Base-by-base conservation (phyloP, 2,329 filamentous ascomycete species). In the Botryotinia globosa region DNA sequence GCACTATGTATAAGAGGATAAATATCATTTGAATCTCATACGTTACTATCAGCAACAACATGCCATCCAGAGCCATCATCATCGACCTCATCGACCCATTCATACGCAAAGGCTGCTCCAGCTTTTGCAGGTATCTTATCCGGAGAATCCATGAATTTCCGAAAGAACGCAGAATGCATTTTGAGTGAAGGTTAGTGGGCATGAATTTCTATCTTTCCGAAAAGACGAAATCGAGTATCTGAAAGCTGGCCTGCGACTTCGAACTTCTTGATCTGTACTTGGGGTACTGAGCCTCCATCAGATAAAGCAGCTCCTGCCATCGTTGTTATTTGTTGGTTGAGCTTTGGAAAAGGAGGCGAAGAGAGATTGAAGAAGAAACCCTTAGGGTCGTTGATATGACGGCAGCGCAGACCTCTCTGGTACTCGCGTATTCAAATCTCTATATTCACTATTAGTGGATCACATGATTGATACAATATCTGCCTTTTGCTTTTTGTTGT, bases 61-160 rank as follows among this genome's bases (percentile, higher is more conserved):
- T 58, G 54, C 54, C 54, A 58, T 18, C 44, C 44, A 45, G 54
- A 58, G 3, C n/a, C 29, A 32, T 58, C 54, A 58, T 58, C 54
- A 18, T 58, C 54, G 54, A 58, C 18, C 14, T 58, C n/a, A 58
- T 29, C 29, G 14, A 58, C 54, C 54, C 54, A 58, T 16, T 58
- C 54, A 20, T 58, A 58, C 20, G 5, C n/a, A 58, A 58, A 58
- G 7, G 29, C 29, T 18, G 54, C 54, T 58, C 54, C 54, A 32
- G 29, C 54, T 32, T 32, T 7, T 29, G 29, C 29, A 20, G 14
- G 1, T 29, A 58, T 16, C 56, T 75, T 72, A 20, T 74, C 69
- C 1, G 73, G 59, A 8, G 73, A 75, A 37, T 72, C 65, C 22
- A 75, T 54, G n/a, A 72, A 75, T n/a, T 45, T 73, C 34, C 32